These are phyloP conservation scores for Coniella lustricola DNA, from an alignment of 2,329 filamentous ascomycete genomes.

Conservation along the genomic window DNA sequence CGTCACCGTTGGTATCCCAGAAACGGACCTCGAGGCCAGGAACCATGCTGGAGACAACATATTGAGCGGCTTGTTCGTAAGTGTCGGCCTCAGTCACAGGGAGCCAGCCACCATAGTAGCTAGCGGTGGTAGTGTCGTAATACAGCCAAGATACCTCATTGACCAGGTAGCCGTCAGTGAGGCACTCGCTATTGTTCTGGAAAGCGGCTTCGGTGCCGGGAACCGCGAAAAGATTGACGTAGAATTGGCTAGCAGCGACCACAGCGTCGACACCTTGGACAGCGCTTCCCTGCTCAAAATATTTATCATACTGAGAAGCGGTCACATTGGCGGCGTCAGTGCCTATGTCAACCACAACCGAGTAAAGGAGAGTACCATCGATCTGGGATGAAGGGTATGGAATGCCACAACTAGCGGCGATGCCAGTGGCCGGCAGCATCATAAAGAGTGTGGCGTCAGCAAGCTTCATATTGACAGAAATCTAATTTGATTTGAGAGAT, in stretches of 20 bases:
- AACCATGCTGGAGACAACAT: not conserved
- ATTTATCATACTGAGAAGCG: not conserved
- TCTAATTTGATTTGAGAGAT: no score
- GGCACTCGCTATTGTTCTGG: no score
- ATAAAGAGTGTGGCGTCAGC: no score
- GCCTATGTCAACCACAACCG: not conserved
- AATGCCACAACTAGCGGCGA: no score
- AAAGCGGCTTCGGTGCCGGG: not conserved
- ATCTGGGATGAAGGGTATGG: not conserved
- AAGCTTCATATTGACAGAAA: no score
- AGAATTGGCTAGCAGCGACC: not conserved
- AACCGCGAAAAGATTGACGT: not conserved
- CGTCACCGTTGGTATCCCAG: slow-evolving; percentile 1
- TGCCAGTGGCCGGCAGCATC: no score
- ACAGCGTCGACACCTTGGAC: not conserved
- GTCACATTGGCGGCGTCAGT: not conserved
- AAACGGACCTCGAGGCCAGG: not conserved
- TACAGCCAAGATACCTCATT: no score
- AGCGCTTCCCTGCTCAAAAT: slow-evolving; percentile 2
- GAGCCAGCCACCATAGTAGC: no score
- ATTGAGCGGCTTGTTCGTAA: not conserved
- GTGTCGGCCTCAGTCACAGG: no score
- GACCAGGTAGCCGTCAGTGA: no score
- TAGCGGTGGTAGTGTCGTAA: no score
- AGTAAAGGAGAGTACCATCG: not conserved